A percentile compares a stretch with the other conserved stretches of the same genome.
phyloP scores from a whole-genome alignment of 371 early-diverging fungal species.

The Lichtheimia ornata region DNA sequence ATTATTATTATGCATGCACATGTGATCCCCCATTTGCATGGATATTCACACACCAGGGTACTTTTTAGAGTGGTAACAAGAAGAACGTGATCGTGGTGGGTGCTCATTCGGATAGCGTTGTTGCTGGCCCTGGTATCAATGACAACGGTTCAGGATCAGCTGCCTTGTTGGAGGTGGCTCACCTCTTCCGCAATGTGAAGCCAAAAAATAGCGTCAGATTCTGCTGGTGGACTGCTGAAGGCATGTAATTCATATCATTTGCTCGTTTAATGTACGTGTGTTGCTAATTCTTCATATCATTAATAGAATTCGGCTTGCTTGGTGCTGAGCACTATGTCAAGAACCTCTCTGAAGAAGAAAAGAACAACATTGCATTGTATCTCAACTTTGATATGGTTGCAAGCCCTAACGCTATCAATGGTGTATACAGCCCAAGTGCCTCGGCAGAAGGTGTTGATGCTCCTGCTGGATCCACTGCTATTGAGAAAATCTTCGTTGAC shows the following conservation, averaged over 20 bases:
- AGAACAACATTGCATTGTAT: conserved; percentile 53
- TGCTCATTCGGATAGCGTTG: conserved; percentile 56
- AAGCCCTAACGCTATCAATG: conserved; percentile 72
- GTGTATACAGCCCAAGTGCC: conserved; percentile 29
- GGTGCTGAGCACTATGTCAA: conserved; percentile 67
- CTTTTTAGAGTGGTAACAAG: conserved; percentile 14
- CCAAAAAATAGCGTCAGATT: conserved; percentile 44
- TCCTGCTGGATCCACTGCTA: conserved; percentile 38
- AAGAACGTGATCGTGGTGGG: conserved; percentile 19
- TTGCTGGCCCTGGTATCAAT: conserved; percentile 67
- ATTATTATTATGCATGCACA: too few relatives aligned
- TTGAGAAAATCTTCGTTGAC: conserved; percentile 57
- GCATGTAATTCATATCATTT: background rate
- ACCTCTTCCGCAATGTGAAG: conserved; percentile 13
- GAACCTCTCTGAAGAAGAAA: conserved; percentile 22
- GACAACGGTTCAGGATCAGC: conserved; percentile 73
- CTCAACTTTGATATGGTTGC: conserved; percentile 82
- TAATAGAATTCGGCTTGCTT: conserved; percentile 61
- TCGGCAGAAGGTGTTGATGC: conserved; percentile 30
- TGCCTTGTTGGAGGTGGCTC: conserved; percentile 62
- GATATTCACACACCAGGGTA: background rate
- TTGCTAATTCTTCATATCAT: background rate
- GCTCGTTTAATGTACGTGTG: background rate
- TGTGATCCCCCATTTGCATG: background rate
- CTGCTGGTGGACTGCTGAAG: conserved; percentile 80